Percentiles rank a stretch among this genome's conserved stretches.
phyloP scores from a whole-genome alignment of 495 filamentous ascomycete genomes.

The Podospora australis region DNA sequence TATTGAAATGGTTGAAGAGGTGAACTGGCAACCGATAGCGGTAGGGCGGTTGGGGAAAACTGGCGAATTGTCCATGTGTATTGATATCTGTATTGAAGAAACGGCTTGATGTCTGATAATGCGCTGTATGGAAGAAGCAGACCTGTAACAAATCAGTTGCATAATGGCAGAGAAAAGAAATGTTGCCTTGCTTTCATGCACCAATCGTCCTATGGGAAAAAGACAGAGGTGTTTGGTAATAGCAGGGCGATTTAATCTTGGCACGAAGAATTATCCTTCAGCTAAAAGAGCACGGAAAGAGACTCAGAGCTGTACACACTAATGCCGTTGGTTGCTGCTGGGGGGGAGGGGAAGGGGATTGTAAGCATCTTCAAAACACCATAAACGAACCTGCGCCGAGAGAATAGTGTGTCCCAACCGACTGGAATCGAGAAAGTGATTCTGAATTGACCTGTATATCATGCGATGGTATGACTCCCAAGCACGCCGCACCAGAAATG shows the following conservation, averaged over 20 bases:
- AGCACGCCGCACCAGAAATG: conserved; percentile 35
- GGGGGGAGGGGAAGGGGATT: no score
- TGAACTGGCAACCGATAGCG: background rate
- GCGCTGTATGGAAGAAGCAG: background rate
- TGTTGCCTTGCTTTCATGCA: conserved; percentile 78
- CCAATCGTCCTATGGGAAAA: conserved; percentile 51
- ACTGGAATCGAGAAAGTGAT: conserved; percentile 28
- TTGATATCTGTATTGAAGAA: background rate
- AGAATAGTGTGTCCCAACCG: background rate
- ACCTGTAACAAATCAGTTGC: background rate
- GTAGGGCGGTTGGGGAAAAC: background rate
- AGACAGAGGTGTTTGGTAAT: conserved; percentile 86
- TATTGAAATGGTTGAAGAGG: conserved; percentile 29
- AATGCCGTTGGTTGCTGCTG: no score
- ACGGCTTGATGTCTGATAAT: no score
- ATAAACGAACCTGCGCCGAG: background rate
- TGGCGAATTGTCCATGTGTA: no score
- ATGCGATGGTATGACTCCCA: conserved; percentile 35
- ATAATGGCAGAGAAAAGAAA: background rate
- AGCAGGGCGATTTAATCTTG: conserved; percentile 70
- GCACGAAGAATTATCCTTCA: conserved; percentile 97
- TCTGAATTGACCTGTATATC: conserved; percentile 35
- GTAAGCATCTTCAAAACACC: background rate
- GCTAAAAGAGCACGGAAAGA: conserved; percentile 62
- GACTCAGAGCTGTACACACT: conserved; percentile 98